Evolutionary conservation across 2,329 filamentous ascomycete species (phyloP).

Genomic region (Aspergillus hortae): DNA sequence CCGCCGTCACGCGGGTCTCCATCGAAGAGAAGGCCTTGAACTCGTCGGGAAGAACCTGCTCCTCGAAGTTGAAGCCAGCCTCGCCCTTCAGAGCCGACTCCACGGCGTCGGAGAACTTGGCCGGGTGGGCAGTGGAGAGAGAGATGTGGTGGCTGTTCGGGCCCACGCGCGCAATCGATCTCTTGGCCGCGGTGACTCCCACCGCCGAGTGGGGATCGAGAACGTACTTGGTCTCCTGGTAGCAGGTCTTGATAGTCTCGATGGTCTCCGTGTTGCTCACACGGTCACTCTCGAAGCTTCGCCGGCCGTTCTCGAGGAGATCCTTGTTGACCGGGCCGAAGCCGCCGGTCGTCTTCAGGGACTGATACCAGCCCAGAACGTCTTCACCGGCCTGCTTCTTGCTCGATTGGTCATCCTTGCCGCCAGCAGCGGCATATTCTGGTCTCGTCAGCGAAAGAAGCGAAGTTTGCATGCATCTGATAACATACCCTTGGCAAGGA

Average conservation of each 20-base stretch:
- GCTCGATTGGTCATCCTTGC: slow-evolving; percentile 59
- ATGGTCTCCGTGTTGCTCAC: slow-evolving; percentile 64
- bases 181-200: slow-evolving; percentile 70
- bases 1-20: slow-evolving; percentile 69
- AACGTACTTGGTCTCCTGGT: slow-evolving; percentile 64
- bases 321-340: slow-evolving; percentile 19
- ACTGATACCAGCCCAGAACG: slow-evolving; percentile 8
- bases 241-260: slow-evolving; percentile 59
- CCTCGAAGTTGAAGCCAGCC: slow-evolving; percentile 70
- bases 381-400: slow-evolving; percentile 9
- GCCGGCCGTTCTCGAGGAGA: slow-evolving; percentile 50
- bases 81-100: slow-evolving; percentile 70
- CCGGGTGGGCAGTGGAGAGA: slow-evolving; percentile 89
- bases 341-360: slow-evolving; percentile 3
- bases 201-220: slow-evolving; percentile 92
- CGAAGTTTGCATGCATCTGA: slow-evolving; percentile 37
- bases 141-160: slow-evolving; percentile 66
- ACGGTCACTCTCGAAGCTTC: slow-evolving; percentile 70
- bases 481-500: slow-evolving; percentile 48
- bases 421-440: slow-evolving; percentile 43
- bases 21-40: slow-evolving; percentile 75
- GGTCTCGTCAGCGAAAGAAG: neutral
- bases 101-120: slow-evolving; percentile 87
- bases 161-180: slow-evolving; percentile 58
- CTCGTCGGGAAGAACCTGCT: slow-evolving; percentile 70